A percentile compares a stretch with the other conserved stretches of the same genome.
These are phyloP conservation scores for Colletotrichum limetticola DNA, from an alignment of 2,329 filamentous ascomycete genomes.

Conservation along the genomic window DNA sequence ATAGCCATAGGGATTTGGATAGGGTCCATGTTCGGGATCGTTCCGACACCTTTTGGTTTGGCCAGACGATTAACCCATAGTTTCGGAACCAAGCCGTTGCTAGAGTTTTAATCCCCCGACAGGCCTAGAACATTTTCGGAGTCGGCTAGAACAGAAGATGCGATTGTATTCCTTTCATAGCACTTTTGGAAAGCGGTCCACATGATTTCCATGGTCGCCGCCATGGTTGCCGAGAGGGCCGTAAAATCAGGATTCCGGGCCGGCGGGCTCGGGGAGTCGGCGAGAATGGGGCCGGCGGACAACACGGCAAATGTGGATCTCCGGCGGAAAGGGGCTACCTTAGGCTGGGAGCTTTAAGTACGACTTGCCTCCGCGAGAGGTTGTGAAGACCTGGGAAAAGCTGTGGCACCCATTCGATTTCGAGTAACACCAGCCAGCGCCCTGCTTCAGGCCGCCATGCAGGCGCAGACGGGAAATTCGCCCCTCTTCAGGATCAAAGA, in stretches of 20 bases:
- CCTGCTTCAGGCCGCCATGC: conserved; percentile 10
- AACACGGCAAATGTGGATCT: background rate
- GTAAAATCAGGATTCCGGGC: background rate
- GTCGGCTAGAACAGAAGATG: background rate
- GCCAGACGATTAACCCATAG: background rate
- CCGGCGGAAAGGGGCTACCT: no score
- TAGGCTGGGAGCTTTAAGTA: background rate
- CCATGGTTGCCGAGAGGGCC: background rate
- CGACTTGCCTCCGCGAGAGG: background rate
- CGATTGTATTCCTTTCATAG: background rate
- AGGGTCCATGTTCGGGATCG: background rate
- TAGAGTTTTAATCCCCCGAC: background rate
- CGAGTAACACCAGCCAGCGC: background rate
- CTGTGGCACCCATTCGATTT: background rate
- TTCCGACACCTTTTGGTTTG: background rate
- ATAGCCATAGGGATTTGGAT: background rate
- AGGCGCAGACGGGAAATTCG: background rate
- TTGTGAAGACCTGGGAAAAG: background rate
- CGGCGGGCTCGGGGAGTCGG: background rate
- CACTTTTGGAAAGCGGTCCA: background rate
- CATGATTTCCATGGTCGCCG: background rate
- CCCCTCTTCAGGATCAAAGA: background rate
- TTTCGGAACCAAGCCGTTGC: background rate
- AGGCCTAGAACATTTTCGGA: background rate
- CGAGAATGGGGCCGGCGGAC: background rate